phyloP scores from a whole-genome alignment of 2,329 filamentous ascomycete species.

The Arthrobotrys sphaeroides region DNA sequence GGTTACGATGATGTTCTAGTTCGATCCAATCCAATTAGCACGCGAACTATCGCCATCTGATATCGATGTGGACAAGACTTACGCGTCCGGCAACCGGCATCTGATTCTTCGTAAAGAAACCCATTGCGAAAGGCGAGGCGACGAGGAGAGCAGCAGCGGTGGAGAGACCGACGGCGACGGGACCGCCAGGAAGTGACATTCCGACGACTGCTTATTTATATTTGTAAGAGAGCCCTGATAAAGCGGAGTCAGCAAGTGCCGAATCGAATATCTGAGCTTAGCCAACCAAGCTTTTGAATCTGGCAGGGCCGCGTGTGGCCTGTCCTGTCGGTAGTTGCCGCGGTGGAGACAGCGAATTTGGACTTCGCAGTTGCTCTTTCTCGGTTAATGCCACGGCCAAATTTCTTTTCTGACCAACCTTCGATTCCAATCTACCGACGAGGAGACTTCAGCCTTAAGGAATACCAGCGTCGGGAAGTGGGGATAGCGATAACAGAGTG shows the following conservation, averaged over 20 bases:
- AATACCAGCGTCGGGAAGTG: background rate
- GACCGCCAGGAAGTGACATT: constrained; percentile 2
- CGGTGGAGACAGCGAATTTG: no score
- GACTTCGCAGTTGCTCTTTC: background rate
- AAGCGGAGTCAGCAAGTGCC: no score
- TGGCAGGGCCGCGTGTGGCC: no score
- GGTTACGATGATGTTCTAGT: constrained; percentile 84
- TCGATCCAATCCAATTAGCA: background rate
- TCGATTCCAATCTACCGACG: background rate
- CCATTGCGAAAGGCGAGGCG: constrained; percentile 67
- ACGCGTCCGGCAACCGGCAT: constrained; percentile 88
- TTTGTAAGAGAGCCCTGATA: no score
- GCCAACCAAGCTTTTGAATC: no score
- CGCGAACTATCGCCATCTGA: no score
- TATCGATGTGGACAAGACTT: constrained; percentile 55
- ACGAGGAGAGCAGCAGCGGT: constrained; percentile 31
- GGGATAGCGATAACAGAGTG: background rate
- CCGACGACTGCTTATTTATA: background rate
- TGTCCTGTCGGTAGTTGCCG: no score
- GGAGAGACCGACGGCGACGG: constrained; percentile 14
- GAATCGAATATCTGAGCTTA: no score
- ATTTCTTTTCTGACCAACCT: constrained; percentile 48
- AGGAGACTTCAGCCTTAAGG: background rate
- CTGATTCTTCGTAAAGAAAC: constrained; percentile 76
- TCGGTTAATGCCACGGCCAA: background rate